A percentile compares a stretch with the other conserved stretches of the same genome.
Evolutionary conservation across 495 filamentous ascomycete species (phyloP).

Genomic region (Aspergillus diversus): DNA sequence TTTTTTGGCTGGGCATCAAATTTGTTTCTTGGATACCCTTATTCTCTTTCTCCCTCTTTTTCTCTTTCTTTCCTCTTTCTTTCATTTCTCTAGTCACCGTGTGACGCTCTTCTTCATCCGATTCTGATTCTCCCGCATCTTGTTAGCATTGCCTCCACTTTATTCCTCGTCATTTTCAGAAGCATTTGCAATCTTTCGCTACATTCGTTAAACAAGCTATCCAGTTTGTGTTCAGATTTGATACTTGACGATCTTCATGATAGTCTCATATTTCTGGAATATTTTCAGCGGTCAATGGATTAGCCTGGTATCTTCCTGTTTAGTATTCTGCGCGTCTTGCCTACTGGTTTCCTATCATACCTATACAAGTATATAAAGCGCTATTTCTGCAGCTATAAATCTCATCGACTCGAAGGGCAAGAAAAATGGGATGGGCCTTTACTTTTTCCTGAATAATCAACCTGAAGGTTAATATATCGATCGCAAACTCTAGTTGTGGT

Average conservation of each 20-base stretch:
- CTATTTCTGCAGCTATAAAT: too few relatives aligned
- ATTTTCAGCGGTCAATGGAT: slow-evolving; percentile 7
- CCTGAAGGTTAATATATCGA: too few relatives aligned
- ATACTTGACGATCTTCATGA: slow-evolving; percentile 29
- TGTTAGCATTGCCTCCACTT: slow-evolving; percentile 6
- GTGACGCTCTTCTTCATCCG: slow-evolving; percentile 28
- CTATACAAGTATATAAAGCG: too few relatives aligned
- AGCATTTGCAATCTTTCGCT: slow-evolving; percentile 15
- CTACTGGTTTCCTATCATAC: background rate
- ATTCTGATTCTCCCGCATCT: slow-evolving; percentile 9
- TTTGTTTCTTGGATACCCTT: slow-evolving; percentile 34
- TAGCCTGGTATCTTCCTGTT: slow-evolving; percentile 3
- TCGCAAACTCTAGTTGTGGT: background rate
- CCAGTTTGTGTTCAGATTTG: slow-evolving; percentile 16
- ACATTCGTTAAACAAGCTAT: slow-evolving; percentile 12
- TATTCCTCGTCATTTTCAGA: slow-evolving; percentile 15
- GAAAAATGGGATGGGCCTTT: too few relatives aligned
- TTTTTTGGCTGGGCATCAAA: slow-evolving; percentile 23
- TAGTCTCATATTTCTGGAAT: slow-evolving; percentile 20
- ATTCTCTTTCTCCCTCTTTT: slow-evolving; percentile 4
- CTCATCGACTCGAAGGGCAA: too few relatives aligned
- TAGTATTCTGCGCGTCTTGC: background rate
- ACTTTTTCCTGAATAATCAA: too few relatives aligned
- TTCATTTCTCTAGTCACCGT: slow-evolving; percentile 25
- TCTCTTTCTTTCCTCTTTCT: too few relatives aligned